Percentiles rank a stretch among this genome's conserved stretches.
These are phyloP conservation scores for Paratinospora sagittata DNA, from an alignment of 164 flowering plant genomes.

Conservation along the genomic window DNA sequence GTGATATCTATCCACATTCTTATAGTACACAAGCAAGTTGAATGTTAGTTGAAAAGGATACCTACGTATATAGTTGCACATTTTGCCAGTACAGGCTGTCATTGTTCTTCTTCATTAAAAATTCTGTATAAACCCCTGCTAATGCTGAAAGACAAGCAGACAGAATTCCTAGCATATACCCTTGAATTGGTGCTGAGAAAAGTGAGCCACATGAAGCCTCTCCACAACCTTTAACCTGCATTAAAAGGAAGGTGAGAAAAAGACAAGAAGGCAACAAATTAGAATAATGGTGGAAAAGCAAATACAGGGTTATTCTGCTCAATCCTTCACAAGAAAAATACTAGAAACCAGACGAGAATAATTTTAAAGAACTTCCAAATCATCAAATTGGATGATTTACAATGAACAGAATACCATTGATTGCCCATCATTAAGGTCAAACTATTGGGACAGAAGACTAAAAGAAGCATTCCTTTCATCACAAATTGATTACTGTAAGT, in stretches of 20 bases:
- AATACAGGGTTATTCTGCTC: background rate
- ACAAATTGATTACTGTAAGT: background rate
- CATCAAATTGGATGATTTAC: background rate
- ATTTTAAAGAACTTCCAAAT: background rate
- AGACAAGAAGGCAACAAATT: background rate
- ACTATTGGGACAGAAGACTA: background rate
- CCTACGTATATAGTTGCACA: slow-evolving; percentile 91
- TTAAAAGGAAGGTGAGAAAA: background rate
- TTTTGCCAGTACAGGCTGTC: slow-evolving; percentile 96
- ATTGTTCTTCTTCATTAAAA: slow-evolving; percentile 93
- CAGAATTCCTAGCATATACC: slow-evolving; percentile 77
- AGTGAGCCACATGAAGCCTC: slow-evolving; percentile 81
- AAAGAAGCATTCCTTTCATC: background rate
- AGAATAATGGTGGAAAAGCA: background rate
- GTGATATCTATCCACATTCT: background rate
- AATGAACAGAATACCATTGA: background rate
- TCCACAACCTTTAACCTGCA: slow-evolving; percentile 92
- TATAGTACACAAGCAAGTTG: background rate
- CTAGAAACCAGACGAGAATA: background rate
- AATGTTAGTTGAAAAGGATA: slow-evolving; percentile 22
- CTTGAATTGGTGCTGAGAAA: slow-evolving; percentile 90
- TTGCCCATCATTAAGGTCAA: too few relatives aligned
- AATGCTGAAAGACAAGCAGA: slow-evolving; percentile 96
- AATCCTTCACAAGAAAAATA: background rate
- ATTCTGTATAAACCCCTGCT: slow-evolving; percentile 99